Conservation (phyloP, 2,329 filamentous ascomycete species). For the Metarhizium sp. region DNA sequence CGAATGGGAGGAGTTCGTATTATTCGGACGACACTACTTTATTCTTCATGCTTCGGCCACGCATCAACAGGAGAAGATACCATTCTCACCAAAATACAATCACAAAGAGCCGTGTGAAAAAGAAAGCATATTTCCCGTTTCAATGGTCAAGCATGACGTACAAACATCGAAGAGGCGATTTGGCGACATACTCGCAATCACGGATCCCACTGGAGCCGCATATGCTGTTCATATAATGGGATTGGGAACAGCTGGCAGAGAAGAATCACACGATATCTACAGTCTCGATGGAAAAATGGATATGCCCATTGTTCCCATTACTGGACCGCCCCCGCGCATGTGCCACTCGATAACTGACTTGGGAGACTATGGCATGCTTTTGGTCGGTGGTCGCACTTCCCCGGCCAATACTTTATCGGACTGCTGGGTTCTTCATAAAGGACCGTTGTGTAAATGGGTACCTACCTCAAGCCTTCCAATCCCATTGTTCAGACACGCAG, state of each 20-base stretch:
- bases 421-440: constrained; percentile 62
- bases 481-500: constrained; percentile 69
- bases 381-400: constrained; percentile 72
- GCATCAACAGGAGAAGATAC: not conserved
- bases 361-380: constrained; percentile 45
- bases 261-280: constrained; percentile 44
- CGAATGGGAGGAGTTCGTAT: constrained; percentile 89
- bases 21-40: constrained; percentile 81
- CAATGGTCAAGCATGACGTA: constrained; percentile 7
- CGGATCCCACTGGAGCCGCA: constrained; percentile 28
- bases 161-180: constrained; percentile 42
- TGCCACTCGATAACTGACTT: constrained; percentile 70
- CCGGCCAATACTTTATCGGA: constrained; percentile 60
- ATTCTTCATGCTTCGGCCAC: constrained; percentile 50
- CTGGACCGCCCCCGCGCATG: constrained; percentile 40
- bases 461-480: constrained; percentile 54
- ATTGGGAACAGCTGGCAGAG: constrained; percentile 32
- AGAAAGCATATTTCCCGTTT: not conserved
- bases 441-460: constrained; percentile 46
- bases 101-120: too few species aligned
- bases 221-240: constrained; percentile 37
- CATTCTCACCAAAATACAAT: not conserved
- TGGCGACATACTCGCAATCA: constrained; percentile 40
- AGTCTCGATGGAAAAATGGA: constrained; percentile 9
- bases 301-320: constrained; percentile 17